phyloP scores from a whole-genome alignment of 2,329 filamentous ascomycete species.

The Trichoderma semiorbis region DNA sequence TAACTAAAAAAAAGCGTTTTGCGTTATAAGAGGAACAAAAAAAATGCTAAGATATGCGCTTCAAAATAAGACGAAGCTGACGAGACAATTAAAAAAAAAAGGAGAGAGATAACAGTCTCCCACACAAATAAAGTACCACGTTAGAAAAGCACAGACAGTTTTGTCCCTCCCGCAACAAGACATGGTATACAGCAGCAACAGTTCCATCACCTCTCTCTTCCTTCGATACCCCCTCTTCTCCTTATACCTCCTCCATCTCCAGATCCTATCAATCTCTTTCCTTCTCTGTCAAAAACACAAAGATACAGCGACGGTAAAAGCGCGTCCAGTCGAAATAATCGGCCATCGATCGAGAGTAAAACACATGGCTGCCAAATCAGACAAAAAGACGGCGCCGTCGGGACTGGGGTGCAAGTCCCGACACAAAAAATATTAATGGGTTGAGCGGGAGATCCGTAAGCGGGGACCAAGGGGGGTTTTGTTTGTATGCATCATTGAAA shows the following conservation, averaged over 20 bases:
- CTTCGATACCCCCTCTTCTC: not conserved
- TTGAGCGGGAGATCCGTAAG: not conserved
- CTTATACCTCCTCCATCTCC: not conserved
- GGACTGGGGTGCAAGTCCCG: not conserved
- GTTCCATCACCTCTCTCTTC: not conserved
- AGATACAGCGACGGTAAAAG: not conserved
- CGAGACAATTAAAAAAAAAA: not conserved
- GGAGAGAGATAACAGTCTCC: not conserved
- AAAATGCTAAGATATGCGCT: conserved; percentile 10
- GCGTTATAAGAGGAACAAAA: conserved; percentile 9
- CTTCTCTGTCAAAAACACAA: not conserved
- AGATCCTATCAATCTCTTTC: not conserved
- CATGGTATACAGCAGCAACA: conserved; percentile 6
- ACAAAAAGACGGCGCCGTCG: not conserved
- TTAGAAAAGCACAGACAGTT: conserved; percentile 9
- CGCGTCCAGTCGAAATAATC: not conserved
- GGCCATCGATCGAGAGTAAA: not conserved
- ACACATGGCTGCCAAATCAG: not conserved
- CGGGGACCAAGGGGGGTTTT: not conserved
- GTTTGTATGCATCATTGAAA: conserved; percentile 11
- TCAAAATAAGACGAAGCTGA: conserved; percentile 5
- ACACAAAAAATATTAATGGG: not conserved
- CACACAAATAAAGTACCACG: not conserved
- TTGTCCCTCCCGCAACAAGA: conserved; percentile 8
- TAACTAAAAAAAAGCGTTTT: conserved; percentile 9